Base-by-base conservation (phyloP, 176 grass and related monocot species). In the Zoysia pacifica region DNA sequence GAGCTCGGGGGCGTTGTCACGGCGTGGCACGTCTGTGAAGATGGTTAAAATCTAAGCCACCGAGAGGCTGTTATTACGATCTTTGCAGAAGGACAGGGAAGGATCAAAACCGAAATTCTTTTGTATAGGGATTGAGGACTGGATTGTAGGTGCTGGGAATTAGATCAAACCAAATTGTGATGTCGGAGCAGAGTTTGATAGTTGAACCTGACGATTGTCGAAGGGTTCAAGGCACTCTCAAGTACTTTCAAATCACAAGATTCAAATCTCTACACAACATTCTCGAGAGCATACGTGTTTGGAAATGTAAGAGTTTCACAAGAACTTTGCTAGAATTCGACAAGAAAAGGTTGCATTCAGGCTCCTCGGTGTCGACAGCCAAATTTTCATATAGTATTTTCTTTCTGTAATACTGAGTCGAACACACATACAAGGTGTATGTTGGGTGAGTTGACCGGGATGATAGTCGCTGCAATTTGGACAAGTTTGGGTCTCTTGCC, bases 1-100 rank as follows among this genome's bases (percentile, higher is more conserved):
- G 92, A 93, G 86, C 88, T 98, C 2, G 90, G 89, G 3, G 95
- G 93, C 55, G 81, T 90, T 1, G 90, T 92, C 5, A 86, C 77
- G 63, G 87, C 86, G 28, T 98, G 95, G 95, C 86, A 98, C 46
- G 71, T 83, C 0, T 76, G 75, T 20, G 91, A 86, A 18, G 80
- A 89, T 36, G 50, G 65, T 11, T 80, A 10, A 69, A 65, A 52
- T 2, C 47, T 37, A 55, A 20, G 18, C 53, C 7, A 6, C 5
- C 4, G 79, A 81, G 8, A 48, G 39, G 35, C 48, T 35, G 37
- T 11, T 28, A 28, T 28, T 28, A 41, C 43, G 55, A 19, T 63
- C 11, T 50, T 48, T 40, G 55, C 67, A 11, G 40, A 19, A n/a
- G 15, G 28, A 41, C 70, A 52, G 3, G 11, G 13, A 46, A 79